Evolutionary conservation across 495 filamentous ascomycete genomes (phyloP).

Genomic region (Talaromyces nanjingensis): DNA sequence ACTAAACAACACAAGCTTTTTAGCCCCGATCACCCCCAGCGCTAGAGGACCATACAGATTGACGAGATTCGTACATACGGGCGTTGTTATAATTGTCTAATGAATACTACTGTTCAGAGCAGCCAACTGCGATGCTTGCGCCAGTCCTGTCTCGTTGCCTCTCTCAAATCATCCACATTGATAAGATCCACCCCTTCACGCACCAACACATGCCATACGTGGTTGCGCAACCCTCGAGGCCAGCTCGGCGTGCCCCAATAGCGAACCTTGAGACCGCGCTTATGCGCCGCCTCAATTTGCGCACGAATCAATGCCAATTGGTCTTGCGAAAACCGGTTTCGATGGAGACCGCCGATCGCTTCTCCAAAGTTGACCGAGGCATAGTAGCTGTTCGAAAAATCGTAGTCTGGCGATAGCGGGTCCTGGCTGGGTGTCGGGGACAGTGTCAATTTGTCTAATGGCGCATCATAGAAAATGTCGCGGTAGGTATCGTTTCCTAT

Average conservation of each 20-base stretch:
- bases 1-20: background rate
- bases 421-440: conserved; percentile 1
- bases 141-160: conserved; percentile 19
- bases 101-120: background rate
- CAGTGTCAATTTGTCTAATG: conserved; percentile 19
- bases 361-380: conserved; percentile 34
- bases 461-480: conserved; percentile 49
- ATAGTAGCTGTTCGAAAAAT: conserved; percentile 37
- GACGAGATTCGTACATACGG: background rate
- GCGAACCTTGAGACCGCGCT: conserved; percentile 53
- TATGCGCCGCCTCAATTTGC: conserved; percentile 54
- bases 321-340: conserved; percentile 19
- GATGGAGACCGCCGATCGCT: conserved; percentile 23
- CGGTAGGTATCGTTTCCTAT: conserved; percentile 31
- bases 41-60: background rate
- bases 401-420: conserved; percentile 20
- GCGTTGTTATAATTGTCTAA: background rate
- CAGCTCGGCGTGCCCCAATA: conserved; percentile 66
- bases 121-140: conserved; percentile 12
- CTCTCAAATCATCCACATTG: conserved; percentile 15
- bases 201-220: conserved; percentile 58
- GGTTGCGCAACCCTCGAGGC: conserved; percentile 57
- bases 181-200: conserved; percentile 45
- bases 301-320: conserved; percentile 50
- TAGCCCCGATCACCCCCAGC: background rate